Conservation (phyloP, 2,329 filamentous ascomycete genomes). For the Paraconiothyrium brasiliense region DNA sequence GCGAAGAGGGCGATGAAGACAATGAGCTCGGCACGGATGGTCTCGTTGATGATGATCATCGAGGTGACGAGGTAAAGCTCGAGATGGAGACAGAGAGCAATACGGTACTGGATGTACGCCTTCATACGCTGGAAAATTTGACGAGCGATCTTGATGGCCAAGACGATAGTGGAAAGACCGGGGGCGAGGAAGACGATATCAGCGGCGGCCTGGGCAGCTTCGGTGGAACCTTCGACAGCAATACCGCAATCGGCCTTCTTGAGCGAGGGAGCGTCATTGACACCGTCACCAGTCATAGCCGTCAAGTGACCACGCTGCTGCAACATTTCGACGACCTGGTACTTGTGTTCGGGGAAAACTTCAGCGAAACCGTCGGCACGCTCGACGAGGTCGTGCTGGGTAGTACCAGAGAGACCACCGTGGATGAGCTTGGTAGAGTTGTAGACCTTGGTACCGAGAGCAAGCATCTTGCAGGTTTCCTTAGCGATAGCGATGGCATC, state of each 20-base stretch:
- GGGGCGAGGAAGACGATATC: slow-evolving; percentile 80
- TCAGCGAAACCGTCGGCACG: slow-evolving; percentile 78
- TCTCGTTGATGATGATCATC: slow-evolving; percentile 84
- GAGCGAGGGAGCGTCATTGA: slow-evolving; percentile 77
- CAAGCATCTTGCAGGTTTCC: slow-evolving; percentile 84
- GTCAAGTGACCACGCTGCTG: slow-evolving; percentile 77
- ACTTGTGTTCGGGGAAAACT: slow-evolving; percentile 80
- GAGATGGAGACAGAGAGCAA: slow-evolving; percentile 76
- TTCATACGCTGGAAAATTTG: slow-evolving; percentile 84
- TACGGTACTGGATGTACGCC: slow-evolving; percentile 80
- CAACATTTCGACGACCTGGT: slow-evolving; percentile 79
- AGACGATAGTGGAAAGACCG: slow-evolving; percentile 75
- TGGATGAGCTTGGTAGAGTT: slow-evolving; percentile 81
- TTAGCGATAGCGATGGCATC: slow-evolving; percentile 82
- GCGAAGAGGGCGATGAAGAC: slow-evolving; percentile 84
- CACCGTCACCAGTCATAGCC: slow-evolving; percentile 80
- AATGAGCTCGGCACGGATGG: slow-evolving; percentile 74
- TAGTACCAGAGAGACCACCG: slow-evolving; percentile 76
- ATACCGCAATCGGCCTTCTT: slow-evolving; percentile 81
- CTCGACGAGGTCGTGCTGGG: slow-evolving; percentile 80
- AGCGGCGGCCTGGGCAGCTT: slow-evolving; percentile 76
- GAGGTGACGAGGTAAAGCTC: slow-evolving; percentile 80
- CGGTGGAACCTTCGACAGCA: slow-evolving; percentile 75
- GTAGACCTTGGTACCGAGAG: slow-evolving; percentile 82
- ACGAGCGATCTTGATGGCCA: slow-evolving; percentile 77